A percentile compares a stretch with the other conserved stretches of the same genome.
phyloP scores from a whole-genome alignment of 2,329 filamentous ascomycete genomes.

The Trichoderma breve region DNA sequence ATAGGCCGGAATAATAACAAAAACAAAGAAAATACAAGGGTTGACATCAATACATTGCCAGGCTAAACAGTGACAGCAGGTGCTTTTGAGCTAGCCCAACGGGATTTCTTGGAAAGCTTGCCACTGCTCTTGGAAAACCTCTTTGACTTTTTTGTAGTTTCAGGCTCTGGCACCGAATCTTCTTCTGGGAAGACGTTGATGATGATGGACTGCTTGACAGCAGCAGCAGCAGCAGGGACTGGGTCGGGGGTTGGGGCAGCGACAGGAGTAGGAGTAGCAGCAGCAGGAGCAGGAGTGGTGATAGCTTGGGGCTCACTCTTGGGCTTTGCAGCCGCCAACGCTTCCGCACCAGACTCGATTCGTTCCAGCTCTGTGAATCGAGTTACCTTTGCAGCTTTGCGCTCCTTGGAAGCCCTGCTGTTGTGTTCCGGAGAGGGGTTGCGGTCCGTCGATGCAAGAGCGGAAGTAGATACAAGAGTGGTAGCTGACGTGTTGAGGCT shows the following conservation, averaged over 20 bases:
- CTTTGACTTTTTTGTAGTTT: conserved; percentile 25
- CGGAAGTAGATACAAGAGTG: conserved; percentile 18
- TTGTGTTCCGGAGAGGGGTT: conserved; percentile 14
- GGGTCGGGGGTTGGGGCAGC: not conserved
- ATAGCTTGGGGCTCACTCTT: not conserved
- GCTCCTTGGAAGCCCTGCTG: conserved; percentile 23
- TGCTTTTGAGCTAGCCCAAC: conserved; percentile 26
- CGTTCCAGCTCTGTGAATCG: conserved; percentile 34
- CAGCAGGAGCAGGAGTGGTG: conserved; percentile 11
- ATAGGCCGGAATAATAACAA: not conserved
- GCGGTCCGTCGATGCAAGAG: conserved; percentile 10
- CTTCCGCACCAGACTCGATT: conserved; percentile 30
- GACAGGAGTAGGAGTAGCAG: not conserved
- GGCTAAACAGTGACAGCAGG: conserved; percentile 22
- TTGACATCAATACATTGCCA: not conserved
- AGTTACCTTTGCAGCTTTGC: conserved; percentile 24
- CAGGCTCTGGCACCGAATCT: conserved; percentile 23
- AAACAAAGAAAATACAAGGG: not conserved
- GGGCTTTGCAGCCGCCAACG: not conserved
- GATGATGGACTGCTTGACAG: conserved; percentile 17
- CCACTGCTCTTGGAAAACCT: conserved; percentile 33
- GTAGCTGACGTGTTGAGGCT: conserved; percentile 15
- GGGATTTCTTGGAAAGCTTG: conserved; percentile 29
- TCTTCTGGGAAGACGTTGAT: conserved; percentile 28
- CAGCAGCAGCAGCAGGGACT: not conserved